phyloP scores from a whole-genome alignment of 768 basidiomycete genomes.

The Mycena amicta region DNA sequence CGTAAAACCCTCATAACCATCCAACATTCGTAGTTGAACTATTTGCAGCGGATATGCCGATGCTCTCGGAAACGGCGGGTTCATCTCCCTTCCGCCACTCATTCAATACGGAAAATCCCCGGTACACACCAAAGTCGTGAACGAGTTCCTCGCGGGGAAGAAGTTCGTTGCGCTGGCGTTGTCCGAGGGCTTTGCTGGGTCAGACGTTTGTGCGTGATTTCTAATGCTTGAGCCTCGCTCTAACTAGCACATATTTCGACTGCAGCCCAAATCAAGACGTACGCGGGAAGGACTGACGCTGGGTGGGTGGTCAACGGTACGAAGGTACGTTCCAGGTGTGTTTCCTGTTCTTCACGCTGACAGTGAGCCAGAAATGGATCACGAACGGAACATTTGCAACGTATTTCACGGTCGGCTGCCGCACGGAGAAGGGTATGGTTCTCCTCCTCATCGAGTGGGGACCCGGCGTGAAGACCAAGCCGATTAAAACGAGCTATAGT shows the following conservation, averaged over 20 bases:
- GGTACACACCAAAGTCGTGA: neutral
- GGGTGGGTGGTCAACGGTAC: neutral
- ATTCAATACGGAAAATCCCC: neutral
- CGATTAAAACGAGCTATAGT: slow-evolving; percentile 88
- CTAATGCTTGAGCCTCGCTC: too few species aligned
- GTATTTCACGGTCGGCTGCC: slow-evolving; percentile 66
- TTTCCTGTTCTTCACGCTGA: too few species aligned
- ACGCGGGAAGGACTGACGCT: neutral
- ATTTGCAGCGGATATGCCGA: neutral
- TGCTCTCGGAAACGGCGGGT: slow-evolving; percentile 67
- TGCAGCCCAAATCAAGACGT: neutral
- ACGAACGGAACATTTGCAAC: neutral
- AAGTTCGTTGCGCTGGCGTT: neutral
- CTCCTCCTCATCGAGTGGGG: slow-evolving; percentile 35
- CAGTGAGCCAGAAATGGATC: neutral
- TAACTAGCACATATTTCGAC: too few species aligned
- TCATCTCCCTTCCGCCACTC: slow-evolving; percentile 58
- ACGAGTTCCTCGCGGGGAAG: neutral
- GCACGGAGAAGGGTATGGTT: slow-evolving; percentile 48
- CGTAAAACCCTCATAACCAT: too few species aligned
- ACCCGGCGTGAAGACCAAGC: slow-evolving; percentile 70
- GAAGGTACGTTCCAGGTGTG: too few species aligned
- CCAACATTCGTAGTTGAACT: too few species aligned
- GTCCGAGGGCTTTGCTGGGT: neutral
- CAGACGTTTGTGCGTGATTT: too few species aligned